These are phyloP conservation scores for Dentipellis sp. DNA, from an alignment of 768 basidiomycete genomes.

Conservation along the genomic window DNA sequence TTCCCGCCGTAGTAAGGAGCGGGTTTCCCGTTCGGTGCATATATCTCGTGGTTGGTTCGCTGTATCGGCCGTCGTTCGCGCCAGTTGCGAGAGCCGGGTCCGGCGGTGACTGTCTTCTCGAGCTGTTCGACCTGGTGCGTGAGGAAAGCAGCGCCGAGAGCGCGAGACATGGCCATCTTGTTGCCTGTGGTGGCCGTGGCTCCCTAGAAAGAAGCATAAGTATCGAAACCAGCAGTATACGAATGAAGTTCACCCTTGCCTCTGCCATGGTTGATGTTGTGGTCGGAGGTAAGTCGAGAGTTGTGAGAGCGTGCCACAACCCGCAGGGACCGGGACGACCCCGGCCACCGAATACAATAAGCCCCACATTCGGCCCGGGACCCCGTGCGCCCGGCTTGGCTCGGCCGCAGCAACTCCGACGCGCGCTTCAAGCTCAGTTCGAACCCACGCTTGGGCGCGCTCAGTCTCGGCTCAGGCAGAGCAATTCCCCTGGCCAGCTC, in stretches of 20 bases:
- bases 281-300: background rate
- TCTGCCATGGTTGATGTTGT: background rate
- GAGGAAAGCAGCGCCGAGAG: slow-evolving; percentile 80
- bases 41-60: background rate
- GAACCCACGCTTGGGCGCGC: too few relatives aligned
- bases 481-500: too few relatives aligned
- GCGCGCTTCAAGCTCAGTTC: too few relatives aligned
- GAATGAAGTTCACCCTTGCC: background rate
- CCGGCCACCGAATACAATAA: too few relatives aligned
- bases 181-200: slow-evolving; percentile 18
- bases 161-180: slow-evolving; percentile 77
- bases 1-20: slow-evolving; percentile 13
- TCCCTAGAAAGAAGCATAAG: background rate
- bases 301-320: background rate
- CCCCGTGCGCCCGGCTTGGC: too few relatives aligned
- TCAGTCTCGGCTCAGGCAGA: too few relatives aligned
- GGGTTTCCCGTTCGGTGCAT: slow-evolving; percentile 7
- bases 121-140: slow-evolving; percentile 85
- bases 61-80: slow-evolving; percentile 30
- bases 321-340: slow-evolving; percentile 16
- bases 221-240: too few relatives aligned
- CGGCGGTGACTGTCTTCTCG: slow-evolving; percentile 56
- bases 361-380: too few relatives aligned
- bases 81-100: slow-evolving; percentile 47
- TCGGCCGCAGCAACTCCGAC: too few relatives aligned